Conservation (phyloP, 1,284 basidiomycete species). For the Sporisorium iseilematis-ciliati region DNA sequence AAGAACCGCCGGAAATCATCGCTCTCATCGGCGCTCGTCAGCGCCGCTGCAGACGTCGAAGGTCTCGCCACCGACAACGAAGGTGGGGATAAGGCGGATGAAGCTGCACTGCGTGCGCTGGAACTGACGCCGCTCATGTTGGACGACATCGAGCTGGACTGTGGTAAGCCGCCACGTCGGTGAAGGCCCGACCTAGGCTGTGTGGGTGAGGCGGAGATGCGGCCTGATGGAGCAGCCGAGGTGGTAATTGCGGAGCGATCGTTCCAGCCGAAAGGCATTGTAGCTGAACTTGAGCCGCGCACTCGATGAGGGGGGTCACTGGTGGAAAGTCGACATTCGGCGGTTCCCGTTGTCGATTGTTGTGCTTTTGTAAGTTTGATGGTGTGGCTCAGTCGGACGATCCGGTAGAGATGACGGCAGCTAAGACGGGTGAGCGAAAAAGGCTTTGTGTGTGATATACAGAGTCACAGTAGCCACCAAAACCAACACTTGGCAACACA, state of each 20-base stretch:
- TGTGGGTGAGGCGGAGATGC: constrained; percentile 34
- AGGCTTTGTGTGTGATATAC: too few species aligned
- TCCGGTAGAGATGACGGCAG: too few species aligned
- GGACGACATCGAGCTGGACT: constrained; percentile 32
- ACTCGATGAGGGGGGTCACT: too few species aligned
- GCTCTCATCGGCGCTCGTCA: constrained; percentile 32
- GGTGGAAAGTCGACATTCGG: too few species aligned
- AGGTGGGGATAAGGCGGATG: constrained; percentile 20
- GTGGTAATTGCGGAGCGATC: constrained; percentile 15
- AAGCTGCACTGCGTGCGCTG: constrained; percentile 19
- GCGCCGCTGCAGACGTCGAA: constrained; percentile 28
- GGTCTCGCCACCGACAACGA: constrained; percentile 22
- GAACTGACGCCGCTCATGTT: constrained; percentile 25
- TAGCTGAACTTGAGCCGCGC: background rate
- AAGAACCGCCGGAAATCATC: constrained; percentile 40
- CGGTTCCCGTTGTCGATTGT: too few species aligned
- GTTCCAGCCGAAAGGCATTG: constrained; percentile 34
- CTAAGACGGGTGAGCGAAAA: too few species aligned
- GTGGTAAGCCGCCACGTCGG: constrained; percentile 25
- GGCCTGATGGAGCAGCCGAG: constrained; percentile 30
- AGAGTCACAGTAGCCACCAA: too few species aligned
- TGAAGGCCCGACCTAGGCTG: constrained; percentile 13
- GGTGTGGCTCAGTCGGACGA: too few species aligned
- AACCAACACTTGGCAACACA: too few species aligned
- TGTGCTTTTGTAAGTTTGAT: too few species aligned